phyloP scores from a whole-genome alignment of 768 basidiomycete species.

The Clathrus columnatus region DNA sequence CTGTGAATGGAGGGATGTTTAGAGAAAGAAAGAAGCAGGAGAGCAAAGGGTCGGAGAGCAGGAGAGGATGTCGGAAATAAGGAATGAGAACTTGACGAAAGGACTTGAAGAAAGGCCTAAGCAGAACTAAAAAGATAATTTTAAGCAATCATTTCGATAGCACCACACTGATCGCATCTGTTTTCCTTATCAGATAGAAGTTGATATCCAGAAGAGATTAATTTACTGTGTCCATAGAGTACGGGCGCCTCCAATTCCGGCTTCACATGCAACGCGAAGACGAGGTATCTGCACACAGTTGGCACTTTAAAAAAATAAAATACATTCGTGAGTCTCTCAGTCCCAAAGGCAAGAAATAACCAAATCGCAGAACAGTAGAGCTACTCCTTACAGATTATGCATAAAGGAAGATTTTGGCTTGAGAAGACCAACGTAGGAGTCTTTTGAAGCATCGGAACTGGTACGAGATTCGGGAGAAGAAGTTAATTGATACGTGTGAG shows the following conservation, averaged over 20 bases:
- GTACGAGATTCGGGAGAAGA: constrained; percentile 26
- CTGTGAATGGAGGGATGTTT: neutral
- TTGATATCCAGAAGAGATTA: neutral
- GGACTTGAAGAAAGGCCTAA: neutral
- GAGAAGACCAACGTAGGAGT: constrained; percentile 47
- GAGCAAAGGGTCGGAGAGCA: neutral
- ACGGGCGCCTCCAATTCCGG: constrained; percentile 58
- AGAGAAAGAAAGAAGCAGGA: neutral
- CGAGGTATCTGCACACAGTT: constrained; percentile 77
- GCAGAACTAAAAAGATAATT: neutral
- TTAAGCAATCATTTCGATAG: constrained; percentile 70
- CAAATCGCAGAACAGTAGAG: neutral
- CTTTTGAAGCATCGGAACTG: constrained; percentile 21
- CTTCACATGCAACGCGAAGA: constrained; percentile 68
- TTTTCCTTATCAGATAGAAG: neutral
- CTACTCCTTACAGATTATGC: constrained; percentile 59
- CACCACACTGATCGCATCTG: constrained; percentile 74
- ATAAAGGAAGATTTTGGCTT: constrained; percentile 51
- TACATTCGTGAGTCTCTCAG: neutral
- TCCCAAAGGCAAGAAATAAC: neutral
- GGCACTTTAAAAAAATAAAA: constrained; percentile 31
- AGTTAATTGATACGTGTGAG: constrained; percentile 33
- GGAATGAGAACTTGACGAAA: too few species aligned
- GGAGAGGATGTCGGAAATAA: neutral
- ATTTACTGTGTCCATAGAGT: constrained; percentile 70